Evolutionary conservation across 306 rosid genomes (phyloP), one percentile per base, ranked within the genome.

Genomic region (Vachellia pachyceras): DNA sequence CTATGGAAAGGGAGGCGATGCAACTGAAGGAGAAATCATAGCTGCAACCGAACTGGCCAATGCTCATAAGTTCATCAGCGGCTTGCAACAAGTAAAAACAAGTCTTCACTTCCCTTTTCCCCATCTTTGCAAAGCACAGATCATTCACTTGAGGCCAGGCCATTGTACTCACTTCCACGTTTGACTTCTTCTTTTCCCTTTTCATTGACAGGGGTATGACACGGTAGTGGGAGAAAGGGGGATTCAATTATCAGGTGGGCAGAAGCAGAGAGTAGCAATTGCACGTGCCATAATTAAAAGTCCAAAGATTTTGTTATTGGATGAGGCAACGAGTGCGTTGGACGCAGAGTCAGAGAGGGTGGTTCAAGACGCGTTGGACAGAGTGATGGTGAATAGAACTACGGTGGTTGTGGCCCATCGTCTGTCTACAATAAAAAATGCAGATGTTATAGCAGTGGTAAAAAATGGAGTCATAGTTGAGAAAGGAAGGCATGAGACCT

Each of bases 261-360:
- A 92, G 68, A 94, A 92, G 65, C 98, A 92, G 72, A 86, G 98
- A 0, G 89, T 94, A 46, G 98, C 98, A 35, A 94, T 94, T 25
- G 96, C 94, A 6, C 90, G 97, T 12, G 98, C 98, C 0, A 92
- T 92, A 78, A 85, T 91, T 1, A 94, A 94, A 77, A 85, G 91
- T 84, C 98, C 98, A 12, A 91, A 89, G 87, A 88, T 94, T 58
- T 72, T 94, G 72, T 61, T 94, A 8, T 79, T 94, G 13, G 98
- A 94, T 77, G 98, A 94, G 78, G 97, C 98, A 11, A 92, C 97
- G 0, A 94, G 98, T 81, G 98, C 98, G 7, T 79, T 94, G 13
- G 98, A 94, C 17, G 96, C 94, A 0, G 97, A 94, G 42, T 94
- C 96, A 37, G 98, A 94, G 80, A 91, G 91, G 76, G 92, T 94